Conservation (phyloP, 177 flowering plant species). For the Vitis hybrid region DNA sequence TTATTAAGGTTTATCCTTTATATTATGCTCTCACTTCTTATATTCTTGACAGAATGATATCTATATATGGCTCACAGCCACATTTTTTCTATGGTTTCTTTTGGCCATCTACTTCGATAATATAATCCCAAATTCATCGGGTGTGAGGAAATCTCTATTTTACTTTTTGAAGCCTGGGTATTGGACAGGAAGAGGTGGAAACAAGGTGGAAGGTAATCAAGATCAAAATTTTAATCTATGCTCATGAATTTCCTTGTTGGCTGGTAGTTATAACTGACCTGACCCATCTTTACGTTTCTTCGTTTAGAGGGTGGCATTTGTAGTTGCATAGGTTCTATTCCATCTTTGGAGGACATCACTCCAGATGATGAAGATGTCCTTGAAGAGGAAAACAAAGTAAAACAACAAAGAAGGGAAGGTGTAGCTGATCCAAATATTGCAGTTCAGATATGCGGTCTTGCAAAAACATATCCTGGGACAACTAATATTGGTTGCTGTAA, state of each 20-base stretch:
- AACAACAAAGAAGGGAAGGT: constrained; percentile 53
- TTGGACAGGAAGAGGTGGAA: constrained; percentile 92
- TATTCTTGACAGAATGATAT: constrained; percentile 64
- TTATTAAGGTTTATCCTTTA: neutral
- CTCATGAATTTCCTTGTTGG: neutral
- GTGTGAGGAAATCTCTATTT: constrained; percentile 75
- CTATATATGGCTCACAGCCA: constrained; percentile 71
- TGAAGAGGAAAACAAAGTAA: constrained; percentile 77
- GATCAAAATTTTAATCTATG: constrained; percentile 1
- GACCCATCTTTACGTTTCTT: constrained; percentile 1
- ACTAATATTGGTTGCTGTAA: constrained; percentile 66
- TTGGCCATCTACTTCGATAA: constrained; percentile 96
- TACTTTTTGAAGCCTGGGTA: constrained; percentile 84
- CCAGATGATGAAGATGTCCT: constrained; percentile 92
- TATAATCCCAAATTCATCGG: constrained; percentile 72
- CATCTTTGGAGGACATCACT: constrained; percentile 42
- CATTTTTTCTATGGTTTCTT: constrained; percentile 71
- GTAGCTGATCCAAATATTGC: constrained; percentile 59
- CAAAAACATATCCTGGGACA: constrained; percentile 77
- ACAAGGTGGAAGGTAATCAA: constrained; percentile 62
- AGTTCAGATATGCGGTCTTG: constrained; percentile 90
- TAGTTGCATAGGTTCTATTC: constrained; percentile 62
- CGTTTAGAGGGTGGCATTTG: constrained; percentile 74
- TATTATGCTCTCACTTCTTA: neutral
- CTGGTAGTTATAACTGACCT: constrained; percentile 2